A percentile compares a stretch with the other conserved stretches of the same genome.
Conservation (phyloP, 331 rosid species). For the Saraca asoca region DNA sequence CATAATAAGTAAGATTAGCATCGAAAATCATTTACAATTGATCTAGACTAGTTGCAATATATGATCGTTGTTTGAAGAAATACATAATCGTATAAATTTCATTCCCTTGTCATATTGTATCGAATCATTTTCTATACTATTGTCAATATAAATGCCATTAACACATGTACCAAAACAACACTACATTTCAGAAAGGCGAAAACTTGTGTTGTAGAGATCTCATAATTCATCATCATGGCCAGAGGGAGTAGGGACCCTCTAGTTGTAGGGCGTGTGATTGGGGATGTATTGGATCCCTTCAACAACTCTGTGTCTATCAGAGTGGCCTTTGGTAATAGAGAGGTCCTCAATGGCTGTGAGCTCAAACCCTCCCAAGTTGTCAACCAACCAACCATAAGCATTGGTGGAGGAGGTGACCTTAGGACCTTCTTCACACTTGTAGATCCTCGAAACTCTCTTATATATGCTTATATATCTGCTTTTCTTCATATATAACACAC, state of each 20-base stretch:
- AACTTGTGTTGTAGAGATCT: too few species aligned
- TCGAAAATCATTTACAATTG: too few species aligned
- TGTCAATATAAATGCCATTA: too few species aligned
- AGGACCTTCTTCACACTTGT: conserved; percentile 65
- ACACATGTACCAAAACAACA: too few species aligned
- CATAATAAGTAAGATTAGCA: too few species aligned
- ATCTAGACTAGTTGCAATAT: too few species aligned
- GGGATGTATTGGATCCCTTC: conserved; percentile 57
- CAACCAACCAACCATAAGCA: conserved; percentile 51
- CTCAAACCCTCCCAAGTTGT: conserved; percentile 58
- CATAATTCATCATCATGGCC: conserved; percentile 36
- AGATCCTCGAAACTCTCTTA: neutral
- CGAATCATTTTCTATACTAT: too few species aligned
- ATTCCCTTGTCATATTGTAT: too few species aligned
- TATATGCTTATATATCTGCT: neutral
- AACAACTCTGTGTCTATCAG: conserved; percentile 45
- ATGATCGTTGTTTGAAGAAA: too few species aligned
- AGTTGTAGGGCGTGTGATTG: conserved; percentile 54
- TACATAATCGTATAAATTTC: too few species aligned
- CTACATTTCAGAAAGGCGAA: too few species aligned
- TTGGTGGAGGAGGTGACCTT: conserved; percentile 61
- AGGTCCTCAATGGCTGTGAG: conserved; percentile 63
- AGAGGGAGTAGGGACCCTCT: conserved; percentile 51
- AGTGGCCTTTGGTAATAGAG: conserved; percentile 28
- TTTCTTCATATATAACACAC: too few species aligned